Conservation (phyloP, 2,329 filamentous ascomycete species). For the Alternaria brassicicola region DNA sequence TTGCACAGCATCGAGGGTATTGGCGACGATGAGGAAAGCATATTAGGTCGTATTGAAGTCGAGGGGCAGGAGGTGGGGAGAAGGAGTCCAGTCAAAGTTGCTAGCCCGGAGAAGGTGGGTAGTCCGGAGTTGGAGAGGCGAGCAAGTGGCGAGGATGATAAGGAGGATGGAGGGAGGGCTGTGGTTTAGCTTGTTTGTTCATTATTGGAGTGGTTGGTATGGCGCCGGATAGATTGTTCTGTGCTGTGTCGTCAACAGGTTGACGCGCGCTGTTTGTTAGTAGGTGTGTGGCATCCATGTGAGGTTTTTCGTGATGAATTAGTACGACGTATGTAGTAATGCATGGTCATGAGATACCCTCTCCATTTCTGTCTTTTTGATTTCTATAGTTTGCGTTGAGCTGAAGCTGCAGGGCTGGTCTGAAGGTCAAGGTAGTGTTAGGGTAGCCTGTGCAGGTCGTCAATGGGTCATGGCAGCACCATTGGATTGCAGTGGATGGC, state of each 20-base stretch:
- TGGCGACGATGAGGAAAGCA: constrained; percentile 21
- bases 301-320: constrained; percentile 2
- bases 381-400: neutral
- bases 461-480: no score
- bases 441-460: no score
- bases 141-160: neutral
- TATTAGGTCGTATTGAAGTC: constrained; percentile 3
- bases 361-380: neutral
- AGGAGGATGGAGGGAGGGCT: neutral
- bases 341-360: constrained; percentile 15
- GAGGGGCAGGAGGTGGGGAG: constrained; percentile 10
- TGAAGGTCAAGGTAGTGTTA: neutral
- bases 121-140: constrained; percentile 7
- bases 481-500: no score
- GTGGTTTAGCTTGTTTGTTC: constrained; percentile 6
- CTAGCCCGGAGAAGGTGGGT: constrained; percentile 8
- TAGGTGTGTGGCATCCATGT: neutral
- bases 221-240: neutral
- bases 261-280: neutral
- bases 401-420: neutral
- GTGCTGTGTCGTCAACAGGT: neutral
- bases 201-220: neutral
- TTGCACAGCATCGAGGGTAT: constrained; percentile 11
- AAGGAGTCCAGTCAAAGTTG: neutral
- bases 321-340: constrained; percentile 11